Base-by-base conservation (phyloP, 805 yeast species). In the Candida silvatica region DNA sequence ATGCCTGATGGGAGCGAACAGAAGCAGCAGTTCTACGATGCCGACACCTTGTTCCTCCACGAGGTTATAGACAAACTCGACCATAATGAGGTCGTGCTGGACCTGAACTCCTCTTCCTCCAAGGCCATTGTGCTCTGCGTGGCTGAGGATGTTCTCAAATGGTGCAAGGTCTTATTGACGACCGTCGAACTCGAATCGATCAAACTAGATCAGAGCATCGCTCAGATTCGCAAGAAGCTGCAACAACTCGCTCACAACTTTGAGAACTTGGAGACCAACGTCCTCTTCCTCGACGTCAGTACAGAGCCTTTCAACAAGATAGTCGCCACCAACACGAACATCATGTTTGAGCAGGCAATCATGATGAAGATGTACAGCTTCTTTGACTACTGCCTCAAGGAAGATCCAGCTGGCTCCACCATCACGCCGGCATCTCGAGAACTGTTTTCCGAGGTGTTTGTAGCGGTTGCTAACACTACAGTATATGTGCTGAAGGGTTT, bases 141-240 rank as follows among this genome's bases (percentile, higher is more conserved):
- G 15, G 42, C 55, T 16, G 60, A 56, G 37, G 52, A 56, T 38
- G 47, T 55, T 15, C 44, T 47, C 7, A 52, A 48, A 41, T 56
- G 60, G 60, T 48, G 57, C 37, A 52, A 46, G 36, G 52, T 48
- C 43, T 54, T 56, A 34, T 35, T 52, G 3, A 49, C 46, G 34
- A 39, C 49, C 40, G 57, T 52, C n/a, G 52, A 51, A 23, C 36
- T 48, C 18, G 48, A 47, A 11, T 42, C 55, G 12, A 37, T 56
- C 14, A 43, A 44, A 31, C 15, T 41, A 1, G 42, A 39, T 20
- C 35, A 42, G 6, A 44, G 46, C 19, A 34, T 54, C 6, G 32
- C 35, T 6, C 33, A 47, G 8, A 42, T 54, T n/a, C 40, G 36
- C 5, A 16, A 28, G 16, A 53, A 54, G 40, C 45, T 53, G 17